Percentiles rank a stretch among this genome's conserved stretches.
These are phyloP conservation scores for Geoglossum cookeanum DNA, from an alignment of 2,329 filamentous ascomycete genomes.

Conservation along the genomic window DNA sequence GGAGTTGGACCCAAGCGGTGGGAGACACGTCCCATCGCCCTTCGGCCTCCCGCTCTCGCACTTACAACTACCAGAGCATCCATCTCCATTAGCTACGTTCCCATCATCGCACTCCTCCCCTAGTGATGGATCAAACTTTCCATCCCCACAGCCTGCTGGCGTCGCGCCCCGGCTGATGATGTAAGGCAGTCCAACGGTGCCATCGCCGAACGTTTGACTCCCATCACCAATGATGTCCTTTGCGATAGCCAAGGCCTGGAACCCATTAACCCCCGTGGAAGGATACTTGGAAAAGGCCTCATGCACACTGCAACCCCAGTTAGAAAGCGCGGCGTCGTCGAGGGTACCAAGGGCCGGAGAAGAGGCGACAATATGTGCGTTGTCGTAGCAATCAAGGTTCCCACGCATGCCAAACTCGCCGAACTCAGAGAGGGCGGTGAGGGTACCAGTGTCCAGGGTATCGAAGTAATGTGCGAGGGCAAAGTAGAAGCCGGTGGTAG, in stretches of 20 bases:
- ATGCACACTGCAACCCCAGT: constrained; percentile 26
- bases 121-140: constrained; percentile 16
- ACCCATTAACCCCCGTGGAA: constrained; percentile 17
- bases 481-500: constrained; percentile 22
- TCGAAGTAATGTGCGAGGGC: constrained; percentile 26
- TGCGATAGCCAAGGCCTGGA: constrained; percentile 24
- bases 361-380: constrained; percentile 23
- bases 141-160: constrained; percentile 24
- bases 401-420: constrained; percentile 24
- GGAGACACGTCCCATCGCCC: constrained; percentile 12
- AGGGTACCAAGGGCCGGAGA: constrained; percentile 18
- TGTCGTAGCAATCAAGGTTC: constrained; percentile 22
- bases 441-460: constrained; percentile 10
- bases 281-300: constrained; percentile 24
- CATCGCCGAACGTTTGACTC: constrained; percentile 19
- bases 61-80: constrained; percentile 23
- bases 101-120: constrained; percentile 26
- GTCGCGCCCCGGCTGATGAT: constrained; percentile 25
- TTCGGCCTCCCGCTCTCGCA: constrained; percentile 17
- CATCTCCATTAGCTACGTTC: constrained; percentile 18
- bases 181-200: constrained; percentile 22
- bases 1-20: constrained; percentile 3
- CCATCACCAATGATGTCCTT: constrained; percentile 19
- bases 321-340: constrained; percentile 20
- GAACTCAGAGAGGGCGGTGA: constrained; percentile 17